Base-by-base conservation (phyloP, 257 asterid species). In the Gentiana straminea region DNA sequence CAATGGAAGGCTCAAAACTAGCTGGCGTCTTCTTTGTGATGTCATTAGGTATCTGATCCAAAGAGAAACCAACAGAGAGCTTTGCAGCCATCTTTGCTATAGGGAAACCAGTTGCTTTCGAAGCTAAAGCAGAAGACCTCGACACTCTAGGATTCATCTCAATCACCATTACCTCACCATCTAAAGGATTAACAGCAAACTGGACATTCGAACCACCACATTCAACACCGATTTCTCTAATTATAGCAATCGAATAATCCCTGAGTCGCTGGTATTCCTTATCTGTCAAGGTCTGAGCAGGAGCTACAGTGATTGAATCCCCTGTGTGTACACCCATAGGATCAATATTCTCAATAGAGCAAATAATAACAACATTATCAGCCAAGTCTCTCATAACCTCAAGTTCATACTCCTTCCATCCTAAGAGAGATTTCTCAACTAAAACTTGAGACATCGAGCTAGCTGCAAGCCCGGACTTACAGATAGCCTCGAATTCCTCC, bases 141-240 rank as follows among this genome's bases (percentile, higher is more conserved):
- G 97, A 88, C 64, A 92, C 99, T 67, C 99, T 80, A 13, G 97
- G 99, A 64, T 92, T 92, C 99, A 92, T 92, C 84, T 92, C 99
- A 49, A 92, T 85, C 39, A 92, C 75, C 99, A 88, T 92, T 57
- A 92, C 97, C 76, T 92, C 99, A 11, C 99, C 99, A 73, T 92
- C 94, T 24, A n/a, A 60, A 15, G 99, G 97, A 68, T 86, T 92
- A 54, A 88, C 83, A 13, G 99, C 97, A 80, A 92, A 92, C 64
- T 92, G 99, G 57, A 82, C 94, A 65, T 92, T 92, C 32, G 97
- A 92, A 62, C 99, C 99, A 52, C 99, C 95, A 57, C 99, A 92
- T 53, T 92, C 99, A 64, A 92, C 99, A 65, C 97, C 99, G 5
- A 92, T 88, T 73, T 92, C 99, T 78, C 99, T 83, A 52, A 92